Conservation (phyloP, 139 green algal genomes). For the Diplosphaera chodatii region DNA sequence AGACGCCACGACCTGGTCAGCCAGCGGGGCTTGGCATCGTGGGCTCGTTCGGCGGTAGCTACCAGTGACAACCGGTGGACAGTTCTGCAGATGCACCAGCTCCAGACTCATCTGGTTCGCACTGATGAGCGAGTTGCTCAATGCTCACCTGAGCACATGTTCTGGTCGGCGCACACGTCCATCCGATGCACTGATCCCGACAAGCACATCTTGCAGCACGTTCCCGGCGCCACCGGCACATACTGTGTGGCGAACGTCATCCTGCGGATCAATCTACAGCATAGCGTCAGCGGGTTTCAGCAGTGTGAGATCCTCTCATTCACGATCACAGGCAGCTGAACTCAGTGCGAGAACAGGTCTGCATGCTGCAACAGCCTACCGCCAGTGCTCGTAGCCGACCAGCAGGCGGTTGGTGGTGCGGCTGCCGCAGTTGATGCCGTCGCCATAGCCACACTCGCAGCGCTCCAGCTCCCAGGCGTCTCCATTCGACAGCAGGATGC, state of each 20-base stretch:
- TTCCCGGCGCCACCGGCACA: slow-evolving; percentile 54
- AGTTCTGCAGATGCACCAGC: too few relatives aligned
- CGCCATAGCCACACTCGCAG: slow-evolving; percentile 40
- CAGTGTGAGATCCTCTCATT: too few relatives aligned
- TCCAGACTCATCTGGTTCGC: too few relatives aligned
- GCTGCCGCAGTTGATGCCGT: slow-evolving; percentile 54
- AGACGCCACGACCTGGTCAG: neutral
- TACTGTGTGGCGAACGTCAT: slow-evolving; percentile 25
- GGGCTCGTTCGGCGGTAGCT: too few relatives aligned
- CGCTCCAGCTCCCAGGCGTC: slow-evolving; percentile 44
- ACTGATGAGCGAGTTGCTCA: too few relatives aligned
- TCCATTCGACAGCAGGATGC: slow-evolving; percentile 48
- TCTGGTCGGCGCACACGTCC: slow-evolving; percentile 46
- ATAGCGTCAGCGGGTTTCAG: too few relatives aligned
- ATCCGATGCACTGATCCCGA: slow-evolving; percentile 26
- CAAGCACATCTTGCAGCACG: slow-evolving; percentile 69
- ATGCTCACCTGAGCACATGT: slow-evolving; percentile 38
- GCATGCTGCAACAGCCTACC: slow-evolving; percentile 25
- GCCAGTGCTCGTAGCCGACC: slow-evolving; percentile 38
- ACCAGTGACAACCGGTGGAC: too few relatives aligned
- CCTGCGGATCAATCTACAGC: slow-evolving; percentile 12
- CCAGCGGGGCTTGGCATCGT: too few relatives aligned
- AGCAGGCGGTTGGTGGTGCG: slow-evolving; percentile 32
- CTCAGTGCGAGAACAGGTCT: too few relatives aligned
- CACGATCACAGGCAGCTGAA: too few relatives aligned